Evolutionary conservation across 441 rosid genomes (phyloP), one percentile per base, ranked within the genome.

Genomic region (Mallotus japonicus): DNA sequence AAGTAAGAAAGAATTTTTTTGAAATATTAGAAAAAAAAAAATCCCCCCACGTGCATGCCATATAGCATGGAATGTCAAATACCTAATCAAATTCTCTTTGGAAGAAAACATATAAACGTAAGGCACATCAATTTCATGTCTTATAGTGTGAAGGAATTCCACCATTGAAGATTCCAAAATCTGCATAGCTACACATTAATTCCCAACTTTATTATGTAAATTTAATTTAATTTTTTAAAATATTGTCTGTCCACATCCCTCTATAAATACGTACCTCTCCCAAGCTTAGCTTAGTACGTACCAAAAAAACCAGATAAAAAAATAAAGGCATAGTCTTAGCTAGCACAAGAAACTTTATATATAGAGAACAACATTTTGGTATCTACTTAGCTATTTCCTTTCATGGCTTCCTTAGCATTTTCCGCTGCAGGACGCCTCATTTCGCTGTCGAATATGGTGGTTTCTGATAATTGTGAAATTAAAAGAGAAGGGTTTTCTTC

Each of bases 361-460:
- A n/a, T 17, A n/a, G 22, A n/a, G 22, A 54, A 54, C 8, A 53
- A 11, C 19, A 8, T 5, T 28, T 11, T 3, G n/a, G 57, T 53
- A 53, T 53, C 57, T 15, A 3, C 50, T n/a, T 10, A 50, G 11
- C 22, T 8, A 50, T 8, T 40, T 24, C 16, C 13, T 70, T 22
- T 20, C 54, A 88, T 88, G 92, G 86, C 87, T 77, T 83, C 86
- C 71, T 40, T 79, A 28, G 11, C 77, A 46, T 81, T 80, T 65
- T 75, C 87, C 1, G 60, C 70, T 40, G 8, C n/a, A 0, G 44
- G 32, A 13, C 34, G 61, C 71, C 59, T 14, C 47, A 74, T 73
- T 32, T n/a, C 73, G 5, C 73, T 76, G 3, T 63, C 73, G 11
- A 16, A 73, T 10, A 37, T 56, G 66, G 44, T 57, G 67, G 75